phyloP scores from a whole-genome alignment of 2,329 filamentous ascomycete species.

The Xylaria sp. region DNA sequence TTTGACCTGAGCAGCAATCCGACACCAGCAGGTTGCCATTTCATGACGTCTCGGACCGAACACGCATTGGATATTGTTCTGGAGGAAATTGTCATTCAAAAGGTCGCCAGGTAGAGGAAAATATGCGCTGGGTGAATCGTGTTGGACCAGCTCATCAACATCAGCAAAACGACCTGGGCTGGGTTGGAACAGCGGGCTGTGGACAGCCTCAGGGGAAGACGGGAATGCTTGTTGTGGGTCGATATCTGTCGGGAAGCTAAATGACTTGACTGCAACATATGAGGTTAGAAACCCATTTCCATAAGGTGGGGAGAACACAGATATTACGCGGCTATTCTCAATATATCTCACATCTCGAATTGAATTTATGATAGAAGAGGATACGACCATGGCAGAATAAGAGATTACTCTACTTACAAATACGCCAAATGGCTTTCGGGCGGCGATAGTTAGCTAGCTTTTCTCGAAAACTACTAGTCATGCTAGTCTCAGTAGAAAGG shows the following conservation, averaged over 20 bases:
- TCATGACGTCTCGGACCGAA: constrained; percentile 34
- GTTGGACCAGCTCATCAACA: constrained; percentile 14
- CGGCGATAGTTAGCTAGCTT: constrained; percentile 29
- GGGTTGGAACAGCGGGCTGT: constrained; percentile 5
- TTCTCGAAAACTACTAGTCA: constrained; percentile 26
- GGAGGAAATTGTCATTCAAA: constrained; percentile 37
- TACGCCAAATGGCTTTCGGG: constrained; percentile 26
- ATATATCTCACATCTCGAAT: not conserved
- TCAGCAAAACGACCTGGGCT: not conserved
- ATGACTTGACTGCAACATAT: constrained; percentile 28
- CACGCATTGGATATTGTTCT: constrained; percentile 10
- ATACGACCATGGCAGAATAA: not conserved
- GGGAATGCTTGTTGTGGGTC: constrained; percentile 21
- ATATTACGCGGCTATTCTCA: not conserved
- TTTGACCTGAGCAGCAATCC: constrained; percentile 18
- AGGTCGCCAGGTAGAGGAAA: constrained; percentile 55
- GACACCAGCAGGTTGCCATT: constrained; percentile 41
- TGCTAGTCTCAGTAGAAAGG: constrained; percentile 33
- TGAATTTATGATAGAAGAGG: not conserved
- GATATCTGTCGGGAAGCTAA: constrained; percentile 33
- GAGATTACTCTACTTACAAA: constrained; percentile 3
- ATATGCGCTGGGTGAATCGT: constrained; percentile 33
- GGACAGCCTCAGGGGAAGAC: constrained; percentile 17
- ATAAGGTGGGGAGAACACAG: not conserved
- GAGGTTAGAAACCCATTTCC: not conserved